Evolutionary conservation across 768 basidiomycete species (phyloP).

Genomic region (Hortiboletus flavorubellus): DNA sequence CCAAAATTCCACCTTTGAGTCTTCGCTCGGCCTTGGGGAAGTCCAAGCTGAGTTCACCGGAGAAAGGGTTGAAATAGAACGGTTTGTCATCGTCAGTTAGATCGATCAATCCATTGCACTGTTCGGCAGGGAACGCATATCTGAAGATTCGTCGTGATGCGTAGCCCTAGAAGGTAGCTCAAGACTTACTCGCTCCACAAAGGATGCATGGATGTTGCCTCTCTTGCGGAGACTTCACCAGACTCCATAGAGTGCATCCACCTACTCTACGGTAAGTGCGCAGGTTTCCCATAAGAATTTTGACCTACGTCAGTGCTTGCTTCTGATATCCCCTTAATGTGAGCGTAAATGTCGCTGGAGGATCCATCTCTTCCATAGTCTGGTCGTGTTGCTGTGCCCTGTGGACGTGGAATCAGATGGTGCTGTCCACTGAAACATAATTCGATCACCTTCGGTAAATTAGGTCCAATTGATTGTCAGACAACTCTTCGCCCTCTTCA

Average conservation of each 20-base stretch:
- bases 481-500: constrained; percentile 79
- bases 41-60: constrained; percentile 80
- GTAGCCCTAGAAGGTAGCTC: not conserved
- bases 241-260: constrained; percentile 93
- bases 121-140: constrained; percentile 69
- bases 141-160: constrained; percentile 36
- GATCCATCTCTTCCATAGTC: constrained; percentile 76
- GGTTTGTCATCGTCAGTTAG: constrained; percentile 72
- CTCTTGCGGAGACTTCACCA: constrained; percentile 65
- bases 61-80: constrained; percentile 91
- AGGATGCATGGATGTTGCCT: constrained; percentile 80
- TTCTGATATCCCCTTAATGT: constrained; percentile 87
- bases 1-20: constrained; percentile 85
- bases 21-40: constrained; percentile 80
- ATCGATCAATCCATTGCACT: constrained; percentile 61
- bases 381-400: constrained; percentile 86
- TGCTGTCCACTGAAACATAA: not conserved
- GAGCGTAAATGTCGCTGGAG: constrained; percentile 70
- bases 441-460: constrained; percentile 77
- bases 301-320: constrained; percentile 73
- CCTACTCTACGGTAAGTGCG: constrained; percentile 35
- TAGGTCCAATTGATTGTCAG: constrained; percentile 72
- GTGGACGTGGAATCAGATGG: constrained; percentile 7
- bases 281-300: not conserved
- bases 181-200: constrained; percentile 83